Conservation (phyloP, 75 land plant species). For the Cryptomeria japonica region DNA sequence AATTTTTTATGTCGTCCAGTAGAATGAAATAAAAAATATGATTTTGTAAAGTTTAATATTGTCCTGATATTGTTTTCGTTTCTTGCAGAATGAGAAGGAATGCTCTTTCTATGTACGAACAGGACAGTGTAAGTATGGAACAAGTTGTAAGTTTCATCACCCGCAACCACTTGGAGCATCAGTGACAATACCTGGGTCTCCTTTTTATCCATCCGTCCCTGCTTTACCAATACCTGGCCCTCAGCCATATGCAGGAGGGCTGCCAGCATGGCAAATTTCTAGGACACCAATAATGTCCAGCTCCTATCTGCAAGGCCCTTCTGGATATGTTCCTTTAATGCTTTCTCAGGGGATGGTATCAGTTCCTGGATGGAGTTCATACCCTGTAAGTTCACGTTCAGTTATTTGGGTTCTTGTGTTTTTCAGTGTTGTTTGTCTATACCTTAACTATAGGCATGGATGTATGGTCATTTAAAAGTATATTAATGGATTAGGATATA, state of each 20-base stretch:
- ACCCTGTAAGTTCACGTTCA: slow-evolving; percentile 42
- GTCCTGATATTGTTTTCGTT: slow-evolving; percentile 5
- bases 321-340: slow-evolving; percentile 74
- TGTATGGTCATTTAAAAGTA: not conserved
- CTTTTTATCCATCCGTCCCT: slow-evolving; percentile 26
- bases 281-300: slow-evolving; percentile 60
- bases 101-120: slow-evolving; percentile 34
- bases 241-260: slow-evolving; percentile 43
- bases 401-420: not conserved
- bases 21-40: not conserved
- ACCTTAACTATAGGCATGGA: not conserved
- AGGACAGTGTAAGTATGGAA: slow-evolving; percentile 37
- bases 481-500: not conserved
- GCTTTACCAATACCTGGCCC: slow-evolving; percentile 33
- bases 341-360: slow-evolving; percentile 76
- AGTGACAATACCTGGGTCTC: slow-evolving; percentile 6
- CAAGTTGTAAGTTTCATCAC: slow-evolving; percentile 64
- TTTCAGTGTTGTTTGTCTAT: not conserved
- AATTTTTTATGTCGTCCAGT: not conserved
- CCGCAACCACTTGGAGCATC: slow-evolving; percentile 52
- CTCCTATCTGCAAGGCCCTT: slow-evolving; percentile 71
- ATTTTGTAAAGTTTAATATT: not conserved
- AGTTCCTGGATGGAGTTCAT: slow-evolving; percentile 81
- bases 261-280: slow-evolving; percentile 56
- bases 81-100: slow-evolving; percentile 61